phyloP scores from a whole-genome alignment of 805 yeast genomes.

The Metschnikowia picachoensis region DNA sequence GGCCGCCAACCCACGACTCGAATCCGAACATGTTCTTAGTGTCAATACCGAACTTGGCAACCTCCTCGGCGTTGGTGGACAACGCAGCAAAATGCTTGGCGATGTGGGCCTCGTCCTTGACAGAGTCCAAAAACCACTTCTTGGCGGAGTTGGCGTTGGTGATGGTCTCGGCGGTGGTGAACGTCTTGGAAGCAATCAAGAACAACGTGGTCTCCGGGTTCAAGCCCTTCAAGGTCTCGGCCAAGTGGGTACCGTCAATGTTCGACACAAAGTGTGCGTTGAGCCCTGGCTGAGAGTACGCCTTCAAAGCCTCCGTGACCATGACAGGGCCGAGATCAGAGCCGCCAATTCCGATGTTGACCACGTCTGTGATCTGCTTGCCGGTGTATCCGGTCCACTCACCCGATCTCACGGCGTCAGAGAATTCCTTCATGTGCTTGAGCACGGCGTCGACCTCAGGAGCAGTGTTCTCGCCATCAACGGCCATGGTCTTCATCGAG shows the following conservation, averaged over 20 bases:
- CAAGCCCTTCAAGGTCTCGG: slow-evolving; percentile 76
- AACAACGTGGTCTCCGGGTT: slow-evolving; percentile 91
- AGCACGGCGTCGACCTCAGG: slow-evolving; percentile 90
- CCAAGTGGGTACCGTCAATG: slow-evolving; percentile 97
- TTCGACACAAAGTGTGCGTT: slow-evolving; percentile 92
- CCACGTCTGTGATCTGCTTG: slow-evolving; percentile 86
- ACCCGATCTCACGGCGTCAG: slow-evolving; percentile 86
- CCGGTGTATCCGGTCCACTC: slow-evolving; percentile 97
- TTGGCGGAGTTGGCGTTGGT: slow-evolving; percentile 96
- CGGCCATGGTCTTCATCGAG: slow-evolving; percentile 75
- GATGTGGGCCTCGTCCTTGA: slow-evolving; percentile 65
- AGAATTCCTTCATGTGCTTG: slow-evolving; percentile 94
- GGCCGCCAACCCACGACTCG: slow-evolving; percentile 99
- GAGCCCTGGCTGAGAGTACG: slow-evolving; percentile 72
- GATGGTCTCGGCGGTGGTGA: slow-evolving; percentile 97
- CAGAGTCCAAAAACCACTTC: slow-evolving; percentile 81
- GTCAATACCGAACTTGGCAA: slow-evolving; percentile 93
- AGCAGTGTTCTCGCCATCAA: slow-evolving; percentile 85
- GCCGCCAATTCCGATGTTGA: slow-evolving; percentile 98
- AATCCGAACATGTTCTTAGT: slow-evolving; percentile 98
- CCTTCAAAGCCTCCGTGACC: slow-evolving; percentile 98
- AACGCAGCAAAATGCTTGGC: slow-evolving; percentile 98
- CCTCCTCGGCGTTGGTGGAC: slow-evolving; percentile 89
- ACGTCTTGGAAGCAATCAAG: slow-evolving; percentile 93
- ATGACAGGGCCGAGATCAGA: slow-evolving; percentile 98